Base-by-base conservation (phyloP, 345 rosid species). In the Geranium rotundifolium region DNA sequence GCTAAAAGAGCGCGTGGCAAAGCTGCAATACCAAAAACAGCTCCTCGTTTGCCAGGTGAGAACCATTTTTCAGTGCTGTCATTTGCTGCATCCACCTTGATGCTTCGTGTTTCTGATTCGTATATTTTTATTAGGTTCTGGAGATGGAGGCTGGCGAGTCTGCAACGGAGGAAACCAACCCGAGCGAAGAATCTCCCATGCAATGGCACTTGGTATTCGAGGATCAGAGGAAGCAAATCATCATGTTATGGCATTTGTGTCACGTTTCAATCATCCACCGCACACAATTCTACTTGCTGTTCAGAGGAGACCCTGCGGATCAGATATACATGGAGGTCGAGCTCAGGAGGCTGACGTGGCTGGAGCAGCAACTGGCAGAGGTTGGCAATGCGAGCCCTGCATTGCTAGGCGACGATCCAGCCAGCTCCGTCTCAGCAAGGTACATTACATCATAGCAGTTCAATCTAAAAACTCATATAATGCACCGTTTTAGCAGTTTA, bases 321-420 rank as follows among this genome's bases (percentile, higher is more conserved):
- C 84, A 87, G 77, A 89, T 92, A 66, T 92, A 92, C 64, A 76
- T 92, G 84, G 98, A 92, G 71, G 98, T 89, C 12, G 98, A 92
- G 79, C 86, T 87, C 19, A 76, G 84, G 46, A 84, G 98, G 69
- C 70, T 85, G 75, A 82, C 93, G 59, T 92, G 95, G 93, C 70
- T 92, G 73, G 98, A 92, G 73, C 95, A 89, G 69, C 95, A 92
- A 60, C 73, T 92, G 18, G 92, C 96, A 0, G 96, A 92, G 75
- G 84, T 92, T 12, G 98, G 98, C 62, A 92, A 92, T 64, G 98
- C 98, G 18, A 92, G 98, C 77, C 95, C 95, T 0, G 95, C 98
- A 55, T 79, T 92, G 54, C 70, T 92, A 64, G 88, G 96, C 0
- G 98, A 92, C 54, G 96, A 89, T 16, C 98, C 98, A 30, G 96